Base-by-base conservation (phyloP, 2,329 filamentous ascomycete species). In the Plectosphaerella cucumerina region DNA sequence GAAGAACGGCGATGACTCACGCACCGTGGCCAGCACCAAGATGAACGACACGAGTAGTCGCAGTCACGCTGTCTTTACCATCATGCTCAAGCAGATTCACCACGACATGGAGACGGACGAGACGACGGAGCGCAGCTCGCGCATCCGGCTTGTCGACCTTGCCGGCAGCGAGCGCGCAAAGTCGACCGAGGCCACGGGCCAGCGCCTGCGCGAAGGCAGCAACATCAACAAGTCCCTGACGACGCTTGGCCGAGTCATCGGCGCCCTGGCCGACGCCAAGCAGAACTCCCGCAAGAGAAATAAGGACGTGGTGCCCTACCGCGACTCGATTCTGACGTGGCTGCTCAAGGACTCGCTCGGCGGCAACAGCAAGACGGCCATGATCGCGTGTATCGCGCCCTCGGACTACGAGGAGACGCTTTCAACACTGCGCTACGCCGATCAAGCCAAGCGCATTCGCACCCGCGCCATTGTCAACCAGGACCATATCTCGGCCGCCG, bases 221-320 rank as follows among this genome's bases (percentile, higher is more conserved):
- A 97, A 97, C 68, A 99, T 99, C 81, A 99, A 99, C 78, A 97
- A 97, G 72, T 97, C 93, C 10, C 82, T 99, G 35, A 97, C 93
- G 1, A 97, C 94, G 0, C 82, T 99, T 10, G 94, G 94, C 4
- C 87, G 94, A 49, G 94, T 99, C 46, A 99, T 99, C 67, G 93
- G 92, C 26, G 93, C 94, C 2, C 80, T 99, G 23, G 89, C 87
- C 4, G 83, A 86, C 61, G 76, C 81, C 2, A 90, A 90, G 67
- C 74, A 77, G 54, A 66, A 72, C 39, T 20, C 39, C n/a, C 39
- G 39, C 39, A 42, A 42, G 17, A n/a, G 39, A 5, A 20, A 18
- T 17, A 42, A 42, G 39, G 39, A 42, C 67, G 82, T 92, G 23
- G 82, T 99, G 3, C 94, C 94, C 5, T 99, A 97, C 69, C 86